Conservation (phyloP, 257 asterid genomes). For the Solanum stenotomum region DNA sequence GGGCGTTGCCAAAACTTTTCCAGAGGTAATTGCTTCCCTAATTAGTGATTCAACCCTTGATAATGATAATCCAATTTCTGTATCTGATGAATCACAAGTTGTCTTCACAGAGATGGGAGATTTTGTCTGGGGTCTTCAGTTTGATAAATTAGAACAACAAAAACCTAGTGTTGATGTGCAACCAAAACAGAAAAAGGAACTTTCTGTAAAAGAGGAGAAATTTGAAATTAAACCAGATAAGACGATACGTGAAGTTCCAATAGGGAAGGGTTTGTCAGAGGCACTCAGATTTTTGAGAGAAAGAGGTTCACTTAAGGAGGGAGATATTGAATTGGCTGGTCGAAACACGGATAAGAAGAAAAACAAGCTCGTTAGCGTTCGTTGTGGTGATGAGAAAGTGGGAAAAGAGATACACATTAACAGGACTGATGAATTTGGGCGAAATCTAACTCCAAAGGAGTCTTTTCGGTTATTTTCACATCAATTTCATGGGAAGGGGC, state of each 20-base stretch:
- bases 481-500: conserved; percentile 88
- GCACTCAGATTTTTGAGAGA: conserved; percentile 66
- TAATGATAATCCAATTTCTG: conserved; percentile 20
- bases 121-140: conserved; percentile 85
- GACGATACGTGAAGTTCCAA: conserved; percentile 70
- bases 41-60: conserved; percentile 23
- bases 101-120: conserved; percentile 94
- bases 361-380: conserved; percentile 74
- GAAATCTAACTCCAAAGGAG: conserved; percentile 90
- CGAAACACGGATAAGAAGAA: conserved; percentile 93
- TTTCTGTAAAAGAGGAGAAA: conserved; percentile 30
- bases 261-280: conserved; percentile 81
- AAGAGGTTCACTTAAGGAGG: conserved; percentile 71
- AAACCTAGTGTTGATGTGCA: conserved; percentile 43
- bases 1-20: conserved; percentile 28
- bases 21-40: conserved; percentile 35
- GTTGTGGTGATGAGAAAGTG: conserved; percentile 29
- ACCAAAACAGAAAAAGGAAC: conserved; percentile 32
- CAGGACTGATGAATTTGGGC: conserved; percentile 89
- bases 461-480: conserved; percentile 74
- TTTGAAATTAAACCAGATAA: conserved; percentile 45
- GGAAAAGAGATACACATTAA: conserved; percentile 68
- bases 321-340: conserved; percentile 82
- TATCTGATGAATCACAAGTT: conserved; percentile 49
- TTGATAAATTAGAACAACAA: conserved; percentile 63